phyloP scores from a whole-genome alignment of 495 filamentous ascomycete species.

The Penicillium salamii region DNA sequence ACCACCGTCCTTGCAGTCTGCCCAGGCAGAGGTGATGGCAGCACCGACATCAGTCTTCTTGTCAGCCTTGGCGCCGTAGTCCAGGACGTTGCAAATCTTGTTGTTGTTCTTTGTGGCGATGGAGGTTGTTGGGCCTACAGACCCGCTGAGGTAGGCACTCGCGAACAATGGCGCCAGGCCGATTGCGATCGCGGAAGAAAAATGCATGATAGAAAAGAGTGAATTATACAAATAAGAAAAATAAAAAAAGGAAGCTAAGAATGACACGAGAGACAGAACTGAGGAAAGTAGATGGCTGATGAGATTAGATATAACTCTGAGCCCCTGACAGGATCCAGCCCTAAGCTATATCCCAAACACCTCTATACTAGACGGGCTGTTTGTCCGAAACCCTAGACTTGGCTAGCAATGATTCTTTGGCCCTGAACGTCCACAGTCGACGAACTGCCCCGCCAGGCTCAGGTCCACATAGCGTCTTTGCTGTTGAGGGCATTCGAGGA shows the following conservation, averaged over 20 bases:
- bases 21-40: slow-evolving; percentile 46
- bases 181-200: slow-evolving; percentile 18
- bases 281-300: not conserved
- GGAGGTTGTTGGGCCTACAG: slow-evolving; percentile 43
- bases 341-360: not conserved
- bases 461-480: too few relatives aligned
- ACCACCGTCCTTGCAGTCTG: slow-evolving; percentile 38
- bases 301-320: not conserved
- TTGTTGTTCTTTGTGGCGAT: slow-evolving; percentile 25
- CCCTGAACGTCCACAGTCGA: too few relatives aligned
- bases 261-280: not conserved
- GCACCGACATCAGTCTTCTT: slow-evolving; percentile 46
- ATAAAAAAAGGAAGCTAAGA: not conserved
- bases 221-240: slow-evolving; percentile 2
- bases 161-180: slow-evolving; percentile 33
- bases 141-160: slow-evolving; percentile 39
- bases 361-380: not conserved
- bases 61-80: slow-evolving; percentile 49
- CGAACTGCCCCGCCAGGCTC: not conserved
- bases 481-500: too few relatives aligned
- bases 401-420: too few relatives aligned
- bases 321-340: not conserved
- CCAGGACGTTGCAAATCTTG: slow-evolving; percentile 47
- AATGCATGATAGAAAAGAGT: not conserved
- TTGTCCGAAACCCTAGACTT: not conserved